A percentile compares a stretch with the other conserved stretches of the same genome.
Evolutionary conservation across 306 rosid genomes (phyloP).

Genomic region (Gynostemma pentaphyllum): DNA sequence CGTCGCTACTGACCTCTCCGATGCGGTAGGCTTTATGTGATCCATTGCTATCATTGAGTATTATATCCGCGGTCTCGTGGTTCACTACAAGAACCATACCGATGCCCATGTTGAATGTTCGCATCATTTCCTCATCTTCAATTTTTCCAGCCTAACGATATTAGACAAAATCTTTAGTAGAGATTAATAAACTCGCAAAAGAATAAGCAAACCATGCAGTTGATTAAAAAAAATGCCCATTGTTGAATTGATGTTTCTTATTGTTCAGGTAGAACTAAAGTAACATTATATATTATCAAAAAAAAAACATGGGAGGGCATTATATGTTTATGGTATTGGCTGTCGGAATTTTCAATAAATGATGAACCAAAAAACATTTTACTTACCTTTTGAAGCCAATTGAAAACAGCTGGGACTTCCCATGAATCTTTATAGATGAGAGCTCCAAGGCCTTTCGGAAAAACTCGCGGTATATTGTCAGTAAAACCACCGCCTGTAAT

Average conservation of each 20-base stretch:
- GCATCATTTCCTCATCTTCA: constrained; percentile 61
- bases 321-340: too few species aligned
- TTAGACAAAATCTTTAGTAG: too few species aligned
- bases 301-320: too few species aligned
- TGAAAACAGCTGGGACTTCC: constrained; percentile 61
- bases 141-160: constrained; percentile 65
- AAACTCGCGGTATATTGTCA: constrained; percentile 80
- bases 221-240: too few species aligned
- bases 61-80: constrained; percentile 35
- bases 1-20: constrained; percentile 51
- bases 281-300: too few species aligned
- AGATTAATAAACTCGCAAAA: too few species aligned
- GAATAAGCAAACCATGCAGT: too few species aligned
- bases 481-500: constrained; percentile 94
- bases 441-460: constrained; percentile 82
- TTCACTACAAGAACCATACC: constrained; percentile 88
- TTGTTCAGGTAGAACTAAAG: too few species aligned
- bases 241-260: too few species aligned
- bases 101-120: constrained; percentile 85
- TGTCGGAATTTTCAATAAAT: neutral
- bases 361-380: neutral
- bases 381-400: constrained; percentile 91
- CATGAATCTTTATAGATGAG: constrained; percentile 47
- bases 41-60: constrained; percentile 29
- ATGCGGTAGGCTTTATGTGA: constrained; percentile 34